phyloP scores from a whole-genome alignment of 495 filamentous ascomycete genomes.

The Astrothelium macrocarpum region DNA sequence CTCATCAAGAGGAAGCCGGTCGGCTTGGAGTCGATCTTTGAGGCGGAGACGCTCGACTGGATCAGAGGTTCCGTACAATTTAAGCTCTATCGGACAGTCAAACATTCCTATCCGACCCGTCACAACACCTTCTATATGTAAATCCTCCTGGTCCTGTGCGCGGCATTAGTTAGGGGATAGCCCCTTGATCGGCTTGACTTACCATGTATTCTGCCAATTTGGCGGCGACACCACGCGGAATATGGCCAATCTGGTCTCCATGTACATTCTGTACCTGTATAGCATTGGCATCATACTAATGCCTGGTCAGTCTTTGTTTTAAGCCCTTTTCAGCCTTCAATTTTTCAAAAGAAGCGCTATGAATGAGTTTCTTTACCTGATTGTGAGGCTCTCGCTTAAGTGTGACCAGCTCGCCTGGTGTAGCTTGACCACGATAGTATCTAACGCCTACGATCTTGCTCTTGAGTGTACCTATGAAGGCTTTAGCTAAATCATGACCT shows the following conservation, averaged over 20 bases:
- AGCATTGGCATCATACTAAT: slow-evolving; percentile 61
- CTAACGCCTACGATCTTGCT: slow-evolving; percentile 72
- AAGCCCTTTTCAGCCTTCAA: background rate
- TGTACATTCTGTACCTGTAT: slow-evolving; percentile 75
- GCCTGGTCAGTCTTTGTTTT: slow-evolving; percentile 16
- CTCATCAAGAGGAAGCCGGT: slow-evolving; percentile 45
- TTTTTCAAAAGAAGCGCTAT: background rate
- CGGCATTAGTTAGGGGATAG: background rate
- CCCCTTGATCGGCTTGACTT: slow-evolving; percentile 11
- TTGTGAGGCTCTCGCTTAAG: slow-evolving; percentile 62
- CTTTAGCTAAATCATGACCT: background rate
- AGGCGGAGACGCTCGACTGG: slow-evolving; percentile 40
- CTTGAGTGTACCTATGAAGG: slow-evolving; percentile 25
- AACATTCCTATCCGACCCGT: slow-evolving; percentile 51
- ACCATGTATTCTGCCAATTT: slow-evolving; percentile 71
- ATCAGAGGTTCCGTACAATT: slow-evolving; percentile 56
- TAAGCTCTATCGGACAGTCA: slow-evolving; percentile 62
- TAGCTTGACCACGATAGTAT: slow-evolving; percentile 67
- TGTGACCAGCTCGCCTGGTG: slow-evolving; percentile 60
- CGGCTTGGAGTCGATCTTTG: slow-evolving; percentile 51
- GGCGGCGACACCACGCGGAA: slow-evolving; percentile 52
- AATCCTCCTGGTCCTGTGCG: slow-evolving; percentile 13
- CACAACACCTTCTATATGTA: slow-evolving; percentile 58
- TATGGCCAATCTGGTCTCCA: slow-evolving; percentile 68
- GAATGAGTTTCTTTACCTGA: slow-evolving; percentile 13